Evolutionary conservation across 192 early-diverging fungal species (phyloP), one percentile per base, ranked within the genome.

Genomic region (Geranomyces michiganensis): DNA sequence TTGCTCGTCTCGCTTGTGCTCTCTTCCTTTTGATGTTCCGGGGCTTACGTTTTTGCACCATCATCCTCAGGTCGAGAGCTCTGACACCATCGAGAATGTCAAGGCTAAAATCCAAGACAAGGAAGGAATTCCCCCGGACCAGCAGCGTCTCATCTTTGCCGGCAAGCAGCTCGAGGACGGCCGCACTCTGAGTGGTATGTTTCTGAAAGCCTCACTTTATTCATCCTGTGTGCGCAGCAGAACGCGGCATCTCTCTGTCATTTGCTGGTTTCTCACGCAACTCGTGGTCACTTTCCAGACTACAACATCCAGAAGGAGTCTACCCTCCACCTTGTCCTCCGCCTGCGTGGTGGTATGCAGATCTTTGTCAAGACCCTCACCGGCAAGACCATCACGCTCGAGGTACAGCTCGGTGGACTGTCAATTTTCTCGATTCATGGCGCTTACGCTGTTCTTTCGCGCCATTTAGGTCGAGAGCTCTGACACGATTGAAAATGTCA

Each of bases 301-400:
- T 83, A 83, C 78, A 82, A 85, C 82, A 86, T 91, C 71, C 82
- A 88, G 66, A 84, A 88, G 75, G 85, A 89, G 78, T 88, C 87
- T 46, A 92, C 90, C 60, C 76, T 92, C 21, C 89, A 89, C 74
- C 80, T 92, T 30, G 88, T 89, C 26, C 81, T 87, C 68, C 85
- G 89, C 47, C 71, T 79, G 13, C 78, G 78, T 62, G 76, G 79
- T 71, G 79, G 79, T 66, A 91, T 90, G 90, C 89, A 90, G 53
- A 90, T 91, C 21, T 91, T 90, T 33, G 90, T 91, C 46, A 91
- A 96, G 88, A 96, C 94, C 9, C 79, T 95, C 1, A 95, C 94
- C 13, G 94, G 94, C 76, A 95, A 94, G 85, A 95, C 94, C 72
- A 93, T 95, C 75, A 95, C 93, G 29, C 65, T 74, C 0, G 73